Base-by-base conservation (phyloP, 176 grass and related monocot genomes). In the Pharus latifolius region DNA sequence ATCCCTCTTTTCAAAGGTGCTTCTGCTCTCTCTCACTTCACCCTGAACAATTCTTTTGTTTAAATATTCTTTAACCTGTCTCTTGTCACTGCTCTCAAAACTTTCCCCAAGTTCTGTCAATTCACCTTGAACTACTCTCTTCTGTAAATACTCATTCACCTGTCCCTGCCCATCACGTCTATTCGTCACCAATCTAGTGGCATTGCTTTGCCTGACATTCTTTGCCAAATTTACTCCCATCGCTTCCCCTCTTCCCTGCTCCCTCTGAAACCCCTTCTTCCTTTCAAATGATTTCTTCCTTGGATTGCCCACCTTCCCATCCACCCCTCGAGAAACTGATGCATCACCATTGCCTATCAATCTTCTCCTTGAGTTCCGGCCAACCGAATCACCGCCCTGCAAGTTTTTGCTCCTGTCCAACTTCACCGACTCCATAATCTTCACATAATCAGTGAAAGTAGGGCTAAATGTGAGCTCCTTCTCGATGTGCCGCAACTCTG, bases 351-450 rank as follows among this genome's bases (percentile, higher is more conserved):
- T 65, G 15, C 57, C 44, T 0, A 1, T 34, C 0, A 83, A 66
- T 56, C 77, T 84, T 38, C 35, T 85, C 69, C 83, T 88, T 4
- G 45, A 53, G 29, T 49, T 49, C 46, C 28, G 34, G 28, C 34
- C 30, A 60, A 80, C 89, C 2, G 47, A 80, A 75, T 65, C 76
- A 7, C 22, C 65, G 2, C 60, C 76, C 67, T 43, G 41, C 16
- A 69, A 72, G 62, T 59, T 82, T 49, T 83, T 90, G 19, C 81
- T 83, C 82, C 78, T 74, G 67, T 93, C 94, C 40, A 78, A 25
- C 73, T 90, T 90, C 49, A 98, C 89, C 1, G 89, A 93, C 76
- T 98, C 94, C 89, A 98, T 93, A 67, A 93, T 73, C 87, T 98
- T 98, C 81, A 93, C 84, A 78, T 98, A 98, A 79, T 98, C 94